Conservation (phyloP, 1,284 basidiomycete genomes). For the Taiwanofungus camphoratus region DNA sequence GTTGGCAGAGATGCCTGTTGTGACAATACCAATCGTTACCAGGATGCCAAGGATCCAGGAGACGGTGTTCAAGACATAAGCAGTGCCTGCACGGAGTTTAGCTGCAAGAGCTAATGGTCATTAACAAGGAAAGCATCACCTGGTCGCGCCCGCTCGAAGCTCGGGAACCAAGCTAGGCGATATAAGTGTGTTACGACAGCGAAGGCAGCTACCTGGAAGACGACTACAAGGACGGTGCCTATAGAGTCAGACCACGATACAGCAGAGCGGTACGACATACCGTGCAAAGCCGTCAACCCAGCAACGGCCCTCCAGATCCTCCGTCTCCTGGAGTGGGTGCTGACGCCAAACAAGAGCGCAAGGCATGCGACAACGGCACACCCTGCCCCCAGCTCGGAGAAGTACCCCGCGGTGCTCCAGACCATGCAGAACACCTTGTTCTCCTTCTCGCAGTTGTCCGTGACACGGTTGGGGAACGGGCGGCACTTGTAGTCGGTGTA, state of each 20-base stretch:
- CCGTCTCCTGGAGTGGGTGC: conserved; percentile 63
- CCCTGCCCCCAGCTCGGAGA: conserved; percentile 54
- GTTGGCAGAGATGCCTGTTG: conserved; percentile 62
- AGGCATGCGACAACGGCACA: conserved; percentile 54
- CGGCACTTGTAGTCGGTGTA: conserved; percentile 59
- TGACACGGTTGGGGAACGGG: conserved; percentile 53
- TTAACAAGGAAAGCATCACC: conserved; percentile 36
- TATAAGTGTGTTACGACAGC: conserved; percentile 61
- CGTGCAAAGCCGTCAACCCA: conserved; percentile 53
- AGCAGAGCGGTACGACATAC: conserved; percentile 30
- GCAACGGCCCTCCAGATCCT: conserved; percentile 71
- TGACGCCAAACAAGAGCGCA: conserved; percentile 61
- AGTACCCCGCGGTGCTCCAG: conserved; percentile 68
- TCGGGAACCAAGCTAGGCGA: conserved; percentile 37
- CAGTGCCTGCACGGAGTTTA: conserved; percentile 37
- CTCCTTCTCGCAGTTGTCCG: conserved; percentile 58
- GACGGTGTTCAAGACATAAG: conserved; percentile 50
- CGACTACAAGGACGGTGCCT: conserved; percentile 30
- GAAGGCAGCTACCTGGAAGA: conserved; percentile 59
- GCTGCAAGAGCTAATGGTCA: neutral
- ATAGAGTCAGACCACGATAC: neutral
- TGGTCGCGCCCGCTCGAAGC: conserved; percentile 52
- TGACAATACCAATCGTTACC: conserved; percentile 46
- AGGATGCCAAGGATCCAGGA: conserved; percentile 57
- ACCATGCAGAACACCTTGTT: conserved; percentile 56